Conservation (phyloP, 345 rosid genomes). For the Turritis glabra region DNA sequence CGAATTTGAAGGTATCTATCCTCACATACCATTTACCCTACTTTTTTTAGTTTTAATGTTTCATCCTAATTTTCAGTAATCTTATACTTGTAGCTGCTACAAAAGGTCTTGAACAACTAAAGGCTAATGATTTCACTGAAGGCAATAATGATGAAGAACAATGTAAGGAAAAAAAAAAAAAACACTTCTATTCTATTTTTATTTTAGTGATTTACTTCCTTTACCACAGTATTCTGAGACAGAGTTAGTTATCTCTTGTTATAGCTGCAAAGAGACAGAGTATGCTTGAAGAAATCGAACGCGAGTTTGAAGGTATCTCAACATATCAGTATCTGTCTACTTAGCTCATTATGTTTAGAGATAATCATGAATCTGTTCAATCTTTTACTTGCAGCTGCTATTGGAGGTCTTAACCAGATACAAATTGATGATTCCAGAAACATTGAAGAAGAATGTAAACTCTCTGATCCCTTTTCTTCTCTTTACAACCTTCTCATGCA, state of each 20-base stretch:
- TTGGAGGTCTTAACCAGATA: not conserved
- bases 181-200: not conserved
- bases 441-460: slow-evolving; percentile 25
- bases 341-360: not conserved
- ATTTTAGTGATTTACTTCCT: not conserved
- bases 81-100: slow-evolving; percentile 27
- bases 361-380: not conserved
- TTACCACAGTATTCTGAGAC: not conserved
- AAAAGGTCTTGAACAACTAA: not conserved
- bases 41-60: not conserved
- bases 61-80: not conserved
- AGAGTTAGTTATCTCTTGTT: not conserved
- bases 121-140: not conserved
- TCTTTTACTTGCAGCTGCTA: slow-evolving; percentile 19
- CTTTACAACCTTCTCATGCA: not conserved
- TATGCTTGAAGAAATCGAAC: slow-evolving; percentile 28
- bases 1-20: slow-evolving; percentile 30
- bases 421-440: not conserved
- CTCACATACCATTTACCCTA: not conserved
- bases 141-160: slow-evolving; percentile 8
- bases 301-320: slow-evolving; percentile 29
- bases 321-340: not conserved
- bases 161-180: slow-evolving; percentile 10
- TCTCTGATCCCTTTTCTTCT: not conserved
- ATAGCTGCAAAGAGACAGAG: slow-evolving; percentile 23